phyloP scores from a whole-genome alignment of 2,329 filamentous ascomycete genomes.

The Simplicillium sp. region DNA sequence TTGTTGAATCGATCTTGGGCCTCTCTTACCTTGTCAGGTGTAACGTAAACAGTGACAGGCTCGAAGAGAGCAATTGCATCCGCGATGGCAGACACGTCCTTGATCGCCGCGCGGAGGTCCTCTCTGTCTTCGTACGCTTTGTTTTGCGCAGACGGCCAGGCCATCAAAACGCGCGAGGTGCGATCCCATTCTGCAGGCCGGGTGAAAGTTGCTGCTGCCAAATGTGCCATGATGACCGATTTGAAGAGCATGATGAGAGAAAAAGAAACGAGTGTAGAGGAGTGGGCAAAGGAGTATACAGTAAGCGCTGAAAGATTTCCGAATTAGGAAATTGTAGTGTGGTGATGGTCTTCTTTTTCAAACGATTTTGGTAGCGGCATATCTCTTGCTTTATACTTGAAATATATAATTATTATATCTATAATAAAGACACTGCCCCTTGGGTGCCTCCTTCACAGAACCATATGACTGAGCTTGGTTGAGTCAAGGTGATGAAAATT shows the following conservation, averaged over 20 bases:
- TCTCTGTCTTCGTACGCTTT: slow-evolving; percentile 2
- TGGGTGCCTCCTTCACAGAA: background rate
- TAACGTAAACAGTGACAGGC: slow-evolving; percentile 14
- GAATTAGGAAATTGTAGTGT: no score
- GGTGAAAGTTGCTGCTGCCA: background rate
- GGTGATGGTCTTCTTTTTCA: no score
- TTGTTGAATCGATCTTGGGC: slow-evolving; percentile 5
- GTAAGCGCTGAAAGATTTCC: no score
- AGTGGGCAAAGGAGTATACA: no score
- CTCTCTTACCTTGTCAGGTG: slow-evolving; percentile 5
- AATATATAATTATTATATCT: no score
- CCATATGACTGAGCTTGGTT: no score
- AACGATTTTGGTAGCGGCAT: no score
- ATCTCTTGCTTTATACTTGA: no score
- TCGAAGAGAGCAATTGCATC: slow-evolving; percentile 15
- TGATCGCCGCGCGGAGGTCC: slow-evolving; percentile 4
- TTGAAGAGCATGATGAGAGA: no score
- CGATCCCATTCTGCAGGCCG: slow-evolving; percentile 5
- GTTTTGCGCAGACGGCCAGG: slow-evolving; percentile 3
- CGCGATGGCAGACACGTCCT: slow-evolving; percentile 15
- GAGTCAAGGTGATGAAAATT: no score
- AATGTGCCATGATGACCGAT: slow-evolving; percentile 1
- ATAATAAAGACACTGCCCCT: no score
- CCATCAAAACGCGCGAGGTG: slow-evolving; percentile 3
- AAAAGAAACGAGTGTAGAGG: no score